phyloP scores from a whole-genome alignment of 805 yeast genomes.

The Candida namnaoensis region DNA sequence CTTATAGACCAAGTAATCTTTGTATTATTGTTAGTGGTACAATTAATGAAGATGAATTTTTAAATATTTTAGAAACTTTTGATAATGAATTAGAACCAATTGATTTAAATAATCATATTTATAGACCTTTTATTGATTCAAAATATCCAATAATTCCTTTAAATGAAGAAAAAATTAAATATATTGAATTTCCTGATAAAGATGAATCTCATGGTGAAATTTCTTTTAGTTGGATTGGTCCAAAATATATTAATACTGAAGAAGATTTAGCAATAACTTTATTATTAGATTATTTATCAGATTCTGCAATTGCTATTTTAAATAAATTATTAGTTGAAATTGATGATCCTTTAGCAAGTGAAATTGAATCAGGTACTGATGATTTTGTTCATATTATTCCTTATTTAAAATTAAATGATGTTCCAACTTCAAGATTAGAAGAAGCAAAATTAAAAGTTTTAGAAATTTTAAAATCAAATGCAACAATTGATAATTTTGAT shows the following conservation, averaged over 20 bases:
- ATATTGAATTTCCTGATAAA: conserved; percentile 77
- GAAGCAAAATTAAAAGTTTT: conserved; percentile 45
- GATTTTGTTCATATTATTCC: conserved; percentile 61
- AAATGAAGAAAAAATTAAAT: conserved; percentile 29
- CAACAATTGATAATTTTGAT: conserved; percentile 44
- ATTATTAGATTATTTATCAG: conserved; percentile 66
- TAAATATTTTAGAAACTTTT: conserved; percentile 49
- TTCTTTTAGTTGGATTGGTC: conserved; percentile 75
- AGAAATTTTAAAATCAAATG: conserved; percentile 44
- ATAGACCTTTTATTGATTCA: conserved; percentile 77
- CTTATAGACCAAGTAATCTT: conserved; percentile 78
- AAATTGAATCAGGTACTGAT: conserved; percentile 61
- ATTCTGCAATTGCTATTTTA: conserved; percentile 69
- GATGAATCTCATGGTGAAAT: conserved; percentile 82
- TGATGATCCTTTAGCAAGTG: conserved; percentile 73
- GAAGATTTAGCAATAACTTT: conserved; percentile 63
- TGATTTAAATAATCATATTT: conserved; percentile 17
- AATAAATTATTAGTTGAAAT: conserved; percentile 68
- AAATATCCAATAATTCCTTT: conserved; percentile 30
- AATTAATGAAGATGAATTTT: conserved; percentile 65
- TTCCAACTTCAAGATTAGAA: conserved; percentile 57
- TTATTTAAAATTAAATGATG: conserved; percentile 52
- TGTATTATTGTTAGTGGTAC: conserved; percentile 82
- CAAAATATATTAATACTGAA: conserved; percentile 41
- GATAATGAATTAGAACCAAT: conserved; percentile 46